Conservation (phyloP, 208 protist genomes). For the Herpetomonas muscarum region DNA sequence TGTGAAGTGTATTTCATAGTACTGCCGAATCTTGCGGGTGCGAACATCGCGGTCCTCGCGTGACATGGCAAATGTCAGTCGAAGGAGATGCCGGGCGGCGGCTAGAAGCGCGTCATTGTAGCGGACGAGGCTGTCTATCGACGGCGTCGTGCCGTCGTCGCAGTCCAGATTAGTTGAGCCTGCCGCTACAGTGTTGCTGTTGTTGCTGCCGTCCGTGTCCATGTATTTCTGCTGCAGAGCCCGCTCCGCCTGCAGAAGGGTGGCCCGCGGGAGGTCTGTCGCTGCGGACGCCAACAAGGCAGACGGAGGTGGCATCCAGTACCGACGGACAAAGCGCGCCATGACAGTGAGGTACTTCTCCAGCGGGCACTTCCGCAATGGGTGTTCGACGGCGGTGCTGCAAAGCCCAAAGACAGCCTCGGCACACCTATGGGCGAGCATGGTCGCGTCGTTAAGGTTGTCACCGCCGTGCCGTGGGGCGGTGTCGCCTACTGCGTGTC, state of each 20-base stretch:
- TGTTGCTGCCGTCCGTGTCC: no score
- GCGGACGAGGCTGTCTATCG: background rate
- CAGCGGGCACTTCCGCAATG: constrained; percentile 14
- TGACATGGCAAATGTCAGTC: background rate
- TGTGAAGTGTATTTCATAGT: background rate
- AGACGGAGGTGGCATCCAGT: background rate
- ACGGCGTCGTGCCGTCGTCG: background rate
- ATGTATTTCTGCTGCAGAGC: no score
- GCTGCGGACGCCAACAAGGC: no score
- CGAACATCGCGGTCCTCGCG: background rate
- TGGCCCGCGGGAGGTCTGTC: no score
- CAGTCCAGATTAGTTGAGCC: background rate
- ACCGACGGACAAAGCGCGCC: constrained; percentile 22
- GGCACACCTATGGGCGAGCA: background rate
- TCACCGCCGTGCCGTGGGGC: no score
- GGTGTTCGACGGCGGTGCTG: constrained; percentile 9
- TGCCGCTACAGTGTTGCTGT: no score
- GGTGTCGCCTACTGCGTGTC: no score
- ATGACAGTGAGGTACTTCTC: constrained; percentile 37
- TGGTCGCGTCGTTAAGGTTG: background rate
- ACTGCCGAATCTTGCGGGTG: background rate
- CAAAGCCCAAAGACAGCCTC: constrained; percentile 24
- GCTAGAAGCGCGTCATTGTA: background rate
- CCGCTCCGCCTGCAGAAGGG: no score
- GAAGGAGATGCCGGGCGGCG: background rate